Evolutionary conservation across 169 alveolate genomes (phyloP).

Genomic region (Plasmodium gaboni): DNA sequence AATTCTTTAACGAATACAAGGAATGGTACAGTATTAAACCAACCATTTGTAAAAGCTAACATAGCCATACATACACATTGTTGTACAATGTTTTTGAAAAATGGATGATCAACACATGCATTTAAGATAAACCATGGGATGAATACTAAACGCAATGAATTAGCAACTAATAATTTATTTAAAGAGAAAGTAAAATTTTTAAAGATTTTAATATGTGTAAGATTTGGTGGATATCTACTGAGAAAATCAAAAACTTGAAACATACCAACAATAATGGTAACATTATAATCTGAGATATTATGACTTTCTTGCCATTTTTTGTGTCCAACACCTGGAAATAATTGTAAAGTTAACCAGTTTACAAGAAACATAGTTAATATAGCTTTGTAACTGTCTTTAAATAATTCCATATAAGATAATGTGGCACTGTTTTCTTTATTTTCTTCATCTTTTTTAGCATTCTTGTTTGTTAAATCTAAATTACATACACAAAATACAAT

Average conservation of each 20-base stretch:
- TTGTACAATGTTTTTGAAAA: constrained; percentile 30
- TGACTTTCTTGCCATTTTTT: constrained; percentile 59
- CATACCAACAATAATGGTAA: constrained; percentile 68
- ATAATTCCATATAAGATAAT: constrained; percentile 30
- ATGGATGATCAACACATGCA: constrained; percentile 4
- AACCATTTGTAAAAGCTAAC: constrained; percentile 68
- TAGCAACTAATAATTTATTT: constrained; percentile 41
- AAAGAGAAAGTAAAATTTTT: constrained; percentile 54
- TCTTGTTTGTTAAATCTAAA: constrained; percentile 24
- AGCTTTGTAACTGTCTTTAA: constrained; percentile 72
- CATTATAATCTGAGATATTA: constrained; percentile 24
- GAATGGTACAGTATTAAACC: constrained; percentile 72
- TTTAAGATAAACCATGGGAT: constrained; percentile 65
- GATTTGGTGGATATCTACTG: constrained; percentile 68
- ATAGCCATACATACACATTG: constrained; percentile 62
- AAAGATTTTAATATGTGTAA: constrained; percentile 19
- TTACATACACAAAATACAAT: constrained; percentile 37
- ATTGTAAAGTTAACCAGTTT: constrained; percentile 46
- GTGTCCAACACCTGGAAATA: constrained; percentile 72
- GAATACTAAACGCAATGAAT: constrained; percentile 26
- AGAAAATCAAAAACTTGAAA: constrained; percentile 76
- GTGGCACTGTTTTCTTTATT: constrained; percentile 11
- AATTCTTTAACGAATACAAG: constrained; percentile 54
- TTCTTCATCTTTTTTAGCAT: constrained; percentile 27
- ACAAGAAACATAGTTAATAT: constrained; percentile 38